Evolutionary conservation across 2,329 filamentous ascomycete genomes (phyloP).

Genomic region (Claviceps purpurea): DNA sequence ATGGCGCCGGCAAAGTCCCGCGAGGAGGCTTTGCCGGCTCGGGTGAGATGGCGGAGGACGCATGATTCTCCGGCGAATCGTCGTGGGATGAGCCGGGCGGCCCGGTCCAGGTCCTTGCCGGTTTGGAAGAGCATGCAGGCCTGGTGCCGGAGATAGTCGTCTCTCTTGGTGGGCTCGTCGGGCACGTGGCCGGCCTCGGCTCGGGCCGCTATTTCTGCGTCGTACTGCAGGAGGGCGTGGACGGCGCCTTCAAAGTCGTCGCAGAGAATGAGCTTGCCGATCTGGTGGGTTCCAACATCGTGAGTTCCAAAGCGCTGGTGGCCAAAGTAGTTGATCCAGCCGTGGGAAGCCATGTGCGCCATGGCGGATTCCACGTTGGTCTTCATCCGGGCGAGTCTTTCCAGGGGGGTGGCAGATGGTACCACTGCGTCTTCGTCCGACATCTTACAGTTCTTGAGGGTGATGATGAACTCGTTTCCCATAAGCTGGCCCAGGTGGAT

Average conservation of each 20-base stretch:
- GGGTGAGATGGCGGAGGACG: conserved; percentile 64
- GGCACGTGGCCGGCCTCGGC: conserved; percentile 24
- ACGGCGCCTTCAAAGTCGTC: conserved; percentile 72
- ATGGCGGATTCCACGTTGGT: conserved; percentile 43
- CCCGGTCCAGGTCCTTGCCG: conserved; percentile 42
- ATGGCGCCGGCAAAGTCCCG: conserved; percentile 74
- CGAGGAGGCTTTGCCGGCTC: conserved; percentile 29
- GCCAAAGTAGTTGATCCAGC: conserved; percentile 96
- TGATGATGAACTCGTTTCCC: conserved; percentile 90
- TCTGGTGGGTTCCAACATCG: conserved; percentile 66
- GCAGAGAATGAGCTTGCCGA: conserved; percentile 74
- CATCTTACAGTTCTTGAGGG: conserved; percentile 71
- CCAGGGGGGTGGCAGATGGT: conserved; percentile 10
- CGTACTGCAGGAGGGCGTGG: conserved; percentile 62
- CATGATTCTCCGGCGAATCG: conserved; percentile 70
- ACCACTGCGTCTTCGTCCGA: conserved; percentile 18
- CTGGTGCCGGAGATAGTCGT: conserved; percentile 66
- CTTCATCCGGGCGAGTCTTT: conserved; percentile 18
- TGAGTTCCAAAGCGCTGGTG: conserved; percentile 95
- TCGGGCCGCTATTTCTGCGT: conserved; percentile 41
- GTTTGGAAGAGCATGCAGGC: conserved; percentile 64
- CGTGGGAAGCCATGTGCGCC: conserved; percentile 53
- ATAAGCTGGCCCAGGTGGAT: conserved; percentile 71
- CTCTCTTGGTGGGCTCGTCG: conserved; percentile 44
- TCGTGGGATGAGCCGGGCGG: conserved; percentile 56